Evolutionary conservation across 1,139 yeast genomes (phyloP).

Genomic region (Yamadazyma taylorii): DNA sequence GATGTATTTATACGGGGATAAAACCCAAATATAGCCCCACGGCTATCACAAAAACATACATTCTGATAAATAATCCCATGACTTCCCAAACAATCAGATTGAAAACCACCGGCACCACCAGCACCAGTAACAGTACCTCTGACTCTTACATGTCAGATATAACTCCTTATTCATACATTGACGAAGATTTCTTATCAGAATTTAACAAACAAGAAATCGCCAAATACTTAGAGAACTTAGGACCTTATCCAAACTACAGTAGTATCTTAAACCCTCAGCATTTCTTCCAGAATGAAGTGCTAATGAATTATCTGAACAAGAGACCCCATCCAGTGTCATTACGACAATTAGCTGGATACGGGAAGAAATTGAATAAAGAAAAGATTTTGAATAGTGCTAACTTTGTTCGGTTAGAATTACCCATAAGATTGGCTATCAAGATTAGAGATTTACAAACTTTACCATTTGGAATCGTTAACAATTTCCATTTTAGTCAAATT

Average conservation of each 20-base stretch:
- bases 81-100: no score
- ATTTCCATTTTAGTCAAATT: conserved; percentile 80
- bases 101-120: no score
- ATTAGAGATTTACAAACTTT: conserved; percentile 75
- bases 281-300: conserved; percentile 79
- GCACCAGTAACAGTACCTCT: no score
- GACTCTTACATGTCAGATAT: conserved; percentile 9
- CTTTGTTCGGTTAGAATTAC: conserved; percentile 82
- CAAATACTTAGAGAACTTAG: conserved; percentile 37
- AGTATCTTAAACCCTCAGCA: conserved; percentile 62
- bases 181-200: conserved; percentile 33
- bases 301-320: conserved; percentile 62
- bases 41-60: no score
- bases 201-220: conserved; percentile 42
- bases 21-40: no score
- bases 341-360: conserved; percentile 86
- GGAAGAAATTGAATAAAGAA: conserved; percentile 73
- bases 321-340: conserved; percentile 88
- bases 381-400: conserved; percentile 82
- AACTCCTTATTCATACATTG: conserved; percentile 29
- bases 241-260: conserved; percentile 47
- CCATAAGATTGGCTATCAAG: conserved; percentile 79
- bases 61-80: no score
- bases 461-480: conserved; percentile 83
- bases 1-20: no score